Evolutionary conservation across 805 yeast species (phyloP), one percentile per base, ranked within the genome.

Genomic region (Monosporozyma solicola): DNA sequence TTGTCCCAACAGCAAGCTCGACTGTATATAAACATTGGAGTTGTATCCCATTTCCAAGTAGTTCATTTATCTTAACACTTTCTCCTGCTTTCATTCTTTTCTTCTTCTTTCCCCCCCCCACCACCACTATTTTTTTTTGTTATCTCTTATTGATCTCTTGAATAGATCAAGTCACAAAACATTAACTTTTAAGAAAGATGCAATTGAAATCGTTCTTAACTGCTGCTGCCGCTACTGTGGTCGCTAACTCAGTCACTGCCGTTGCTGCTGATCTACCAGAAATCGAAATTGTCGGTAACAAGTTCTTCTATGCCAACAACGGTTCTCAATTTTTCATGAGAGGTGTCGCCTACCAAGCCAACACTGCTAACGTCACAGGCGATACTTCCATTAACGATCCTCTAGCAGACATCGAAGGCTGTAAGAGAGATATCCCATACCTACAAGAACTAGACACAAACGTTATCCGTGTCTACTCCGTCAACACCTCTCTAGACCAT

Each of bases 291-390:
- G 80, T 78, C 54, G 92, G 92, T 57, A 85, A 84, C 78, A 85
- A 85, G 69, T 85, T 86, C 65, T 86, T 78, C 76, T 86, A 72
- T 72, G 74, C 86, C 54, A 83, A 83, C 71, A 85, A 85, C 64
- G 92, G 91, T 50, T 80, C 89, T 52, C 91, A 85, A 67, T 86
- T 86, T 66, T 84, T 77, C 70, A 80, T 86, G 63, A 82, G 75
- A 64, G 95, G 94, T 74, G 74, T 86, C 57, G 94, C 94, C 50
- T 86, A 86, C 72, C 95, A 85, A 73, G 82, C 80, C 59, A 83
- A 84, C 67, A 77, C 83, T 39, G 74, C 78, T 47, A 77, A 77
- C 59, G 56, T 74, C 44, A 75, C 81, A 15, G 64, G 67, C 33
- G 74, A 73, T 55, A 58, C 69, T 7, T 57, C 78, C 32, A 83